Evolutionary conservation across 495 filamentous ascomycete genomes (phyloP), one percentile per base, ranked within the genome.

Genomic region (Sphaerosporella brunnea): DNA sequence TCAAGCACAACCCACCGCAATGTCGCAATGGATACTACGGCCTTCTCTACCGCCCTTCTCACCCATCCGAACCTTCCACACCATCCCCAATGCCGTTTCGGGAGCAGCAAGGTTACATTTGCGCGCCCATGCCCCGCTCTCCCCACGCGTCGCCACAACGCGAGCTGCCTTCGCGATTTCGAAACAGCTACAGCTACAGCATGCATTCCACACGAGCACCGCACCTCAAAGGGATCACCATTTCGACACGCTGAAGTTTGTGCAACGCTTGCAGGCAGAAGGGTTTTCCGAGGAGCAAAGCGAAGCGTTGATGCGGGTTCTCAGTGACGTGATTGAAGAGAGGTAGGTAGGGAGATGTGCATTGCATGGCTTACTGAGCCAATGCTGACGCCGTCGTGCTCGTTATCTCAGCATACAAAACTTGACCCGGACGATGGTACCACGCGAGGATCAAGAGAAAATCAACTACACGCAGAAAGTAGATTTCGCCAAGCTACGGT

Each of bases 391-490:
- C n/a, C n/a, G n/a, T n/a, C n/a, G n/a, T n/a, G n/a, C n/a, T n/a
- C n/a, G n/a, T n/a, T n/a, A n/a, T n/a, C n/a, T n/a, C 54, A 80
- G 83, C 53, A 94, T 99, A 49, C 92, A 95, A 62, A 96, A 99
- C 68, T 68, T 99, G 18, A 96, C 92, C 0, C 80, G 90, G 47
- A 96, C 90, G 9, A 96, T 99, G 92, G 92, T 99, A 2, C 72
- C 92, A n/a, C 82, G 84, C 58, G 92, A 96, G 66, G 92, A 84
- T 51, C 77, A 80, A 35, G 80, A 80, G 51, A 78, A 78, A 50
- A 79, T 84, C 4, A 92, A 84, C 2, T 99, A 99, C 66, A 93
- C 86, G 0, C 92, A 96, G 61, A 96, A 96, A 65, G 92, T 99
- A 47, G 90, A 99, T 66, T 96, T 99, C 57, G 84, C 90, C n/a